Base-by-base conservation (phyloP, 2,329 filamentous ascomycete genomes). In the Claviceps monticola region DNA sequence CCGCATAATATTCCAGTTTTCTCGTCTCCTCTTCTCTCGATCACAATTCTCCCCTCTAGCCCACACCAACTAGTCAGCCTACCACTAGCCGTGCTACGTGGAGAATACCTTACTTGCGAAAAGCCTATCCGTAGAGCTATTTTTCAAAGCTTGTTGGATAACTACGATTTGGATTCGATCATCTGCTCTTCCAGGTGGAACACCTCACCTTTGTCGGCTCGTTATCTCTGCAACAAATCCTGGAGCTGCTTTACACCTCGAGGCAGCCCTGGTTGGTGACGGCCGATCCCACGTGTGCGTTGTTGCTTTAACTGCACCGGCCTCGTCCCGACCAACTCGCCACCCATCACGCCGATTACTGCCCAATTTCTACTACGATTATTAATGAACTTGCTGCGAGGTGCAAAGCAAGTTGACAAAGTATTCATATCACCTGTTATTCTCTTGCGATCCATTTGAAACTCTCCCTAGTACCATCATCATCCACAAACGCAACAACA, bases 331-430 rank as follows among this genome's bases (percentile, higher is more conserved):
- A 47, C 43, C 16, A 50, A 50, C 42, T 34, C 29, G 39, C 39
- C 39, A 45, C 52, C 46, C 49, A 45, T 42, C 16, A 39, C 38
- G 37, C 23, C 43, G 26, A 14, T 52, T 46, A 39, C 47, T 49
- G 53, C 53, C 53, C 53, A 50, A 50, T 21, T 38, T 34, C 43
- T 26, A 42, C 41, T 37, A 7, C 14, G 9, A 39, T 16, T 34
- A 13, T 46, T n/a, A 13, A 52, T 48, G 48, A 23, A 44, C 47
- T 48, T 50, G 53, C 47, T 50, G 44, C 23, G 19, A 47, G 26
- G 44, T n/a, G n/a, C 14, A 55, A 53, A 26, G 19, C 58, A 60
- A 45, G 56, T 36, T n/a, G 21, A 47, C n/a, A 39, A 39, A 26
- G 6, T 17, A 42, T 19, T 16, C 4, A 42, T 6, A 6, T 39